Conservation (phyloP, 2,329 filamentous ascomycete species). For the Fonsecaea nubica region DNA sequence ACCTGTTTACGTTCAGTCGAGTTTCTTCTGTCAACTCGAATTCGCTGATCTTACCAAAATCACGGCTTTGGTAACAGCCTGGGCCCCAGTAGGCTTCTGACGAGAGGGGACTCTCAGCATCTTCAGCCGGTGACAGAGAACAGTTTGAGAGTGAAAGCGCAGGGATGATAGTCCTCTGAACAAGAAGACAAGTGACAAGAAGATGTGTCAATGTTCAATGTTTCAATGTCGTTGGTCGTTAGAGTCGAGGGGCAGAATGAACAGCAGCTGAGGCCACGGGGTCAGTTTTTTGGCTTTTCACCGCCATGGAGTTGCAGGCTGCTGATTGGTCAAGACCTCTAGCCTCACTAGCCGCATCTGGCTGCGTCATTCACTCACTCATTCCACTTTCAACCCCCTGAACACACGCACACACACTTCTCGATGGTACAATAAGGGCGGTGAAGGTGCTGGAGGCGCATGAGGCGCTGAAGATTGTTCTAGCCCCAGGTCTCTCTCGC, state of each 20-base stretch:
- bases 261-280: conserved; percentile 27
- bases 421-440: neutral
- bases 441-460: conserved; percentile 1
- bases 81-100: conserved; percentile 46
- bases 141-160: neutral
- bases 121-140: neutral
- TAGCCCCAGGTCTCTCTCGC: neutral
- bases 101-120: conserved; percentile 57
- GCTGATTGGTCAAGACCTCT: conserved; percentile 19
- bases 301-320: conserved; percentile 6
- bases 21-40: conserved; percentile 35
- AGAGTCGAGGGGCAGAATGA: neutral
- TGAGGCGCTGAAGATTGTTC: conserved; percentile 1
- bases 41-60: conserved; percentile 73
- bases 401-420: neutral
- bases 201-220: too few relatives aligned
- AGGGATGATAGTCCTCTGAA: neutral
- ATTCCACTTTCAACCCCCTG: neutral
- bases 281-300: conserved; percentile 23
- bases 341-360: conserved; percentile 11
- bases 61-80: conserved; percentile 83
- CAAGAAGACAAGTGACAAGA: neutral
- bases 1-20: conserved; percentile 65
- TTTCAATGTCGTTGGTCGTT: neutral
- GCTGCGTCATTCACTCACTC: neutral